A percentile compares a stretch with the other conserved stretches of the same genome.
Evolutionary conservation across 192 early-diverging fungal genomes (phyloP).

Genomic region (Ambispora gerdemannii): DNA sequence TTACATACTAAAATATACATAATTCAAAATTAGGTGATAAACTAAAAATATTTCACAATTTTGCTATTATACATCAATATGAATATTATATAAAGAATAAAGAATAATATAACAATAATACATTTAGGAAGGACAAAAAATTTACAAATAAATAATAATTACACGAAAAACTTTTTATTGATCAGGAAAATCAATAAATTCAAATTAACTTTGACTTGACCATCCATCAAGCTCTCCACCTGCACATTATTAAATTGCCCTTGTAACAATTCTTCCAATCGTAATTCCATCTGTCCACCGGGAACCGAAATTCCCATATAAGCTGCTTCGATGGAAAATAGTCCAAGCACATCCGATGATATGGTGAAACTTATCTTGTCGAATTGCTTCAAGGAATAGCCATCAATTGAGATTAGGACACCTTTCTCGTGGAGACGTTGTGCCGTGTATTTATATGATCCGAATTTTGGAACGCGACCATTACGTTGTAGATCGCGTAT

Average conservation of each 20-base stretch:
- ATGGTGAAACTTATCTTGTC: constrained; percentile 86
- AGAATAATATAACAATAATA: too few relatives aligned
- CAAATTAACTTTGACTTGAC: constrained; percentile 90
- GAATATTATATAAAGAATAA: too few relatives aligned
- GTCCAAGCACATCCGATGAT: constrained; percentile 86
- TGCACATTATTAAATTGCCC: constrained; percentile 90
- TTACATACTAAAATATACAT: too few relatives aligned
- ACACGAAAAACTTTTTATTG: constrained; percentile 85
- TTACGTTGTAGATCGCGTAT: constrained; percentile 77
- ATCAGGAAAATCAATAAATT: constrained; percentile 93
- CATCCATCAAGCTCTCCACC: constrained; percentile 89
- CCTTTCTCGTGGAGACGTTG: constrained; percentile 90
- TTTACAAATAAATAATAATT: too few relatives aligned
- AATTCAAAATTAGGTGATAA: too few relatives aligned
- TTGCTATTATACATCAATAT: too few relatives aligned
- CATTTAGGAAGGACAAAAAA: too few relatives aligned
- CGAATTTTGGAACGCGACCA: constrained; percentile 90
- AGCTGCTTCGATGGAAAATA: constrained; percentile 85
- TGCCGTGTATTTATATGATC: constrained; percentile 98
- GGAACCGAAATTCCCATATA: constrained; percentile 68
- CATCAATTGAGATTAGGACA: constrained; percentile 83
- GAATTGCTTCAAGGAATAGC: constrained; percentile 80
- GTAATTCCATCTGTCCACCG: constrained; percentile 72
- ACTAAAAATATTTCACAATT: too few relatives aligned
- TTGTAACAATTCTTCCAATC: constrained; percentile 91